phyloP scores from a whole-genome alignment of 306 rosid genomes.

The Prunus davidiana region DNA sequence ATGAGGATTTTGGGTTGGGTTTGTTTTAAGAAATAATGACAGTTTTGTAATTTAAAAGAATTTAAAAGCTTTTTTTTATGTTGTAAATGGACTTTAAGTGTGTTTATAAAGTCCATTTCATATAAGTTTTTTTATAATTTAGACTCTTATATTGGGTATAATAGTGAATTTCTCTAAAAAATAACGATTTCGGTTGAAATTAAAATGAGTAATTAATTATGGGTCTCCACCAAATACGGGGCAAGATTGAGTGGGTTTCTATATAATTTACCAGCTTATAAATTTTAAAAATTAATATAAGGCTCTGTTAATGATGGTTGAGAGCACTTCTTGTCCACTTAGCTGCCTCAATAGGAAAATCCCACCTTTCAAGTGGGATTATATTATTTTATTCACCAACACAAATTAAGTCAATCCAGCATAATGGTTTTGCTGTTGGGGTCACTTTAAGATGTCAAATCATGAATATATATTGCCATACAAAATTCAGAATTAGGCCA shows the following conservation, averaged over 20 bases:
- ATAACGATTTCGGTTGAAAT: background rate
- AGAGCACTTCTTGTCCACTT: slow-evolving; percentile 19
- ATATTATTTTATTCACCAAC: background rate
- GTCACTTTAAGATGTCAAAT: slow-evolving; percentile 26
- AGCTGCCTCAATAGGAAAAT: slow-evolving; percentile 34
- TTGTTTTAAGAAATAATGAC: no score
- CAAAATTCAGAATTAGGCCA: background rate
- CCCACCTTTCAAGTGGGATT: slow-evolving; percentile 44
- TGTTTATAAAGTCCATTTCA: no score
- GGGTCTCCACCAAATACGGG: slow-evolving; percentile 13
- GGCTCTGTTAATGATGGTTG: slow-evolving; percentile 14
- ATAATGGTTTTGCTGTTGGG: slow-evolving; percentile 20
- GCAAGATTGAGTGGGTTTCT: slow-evolving; percentile 24
- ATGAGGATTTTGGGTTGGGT: no score
- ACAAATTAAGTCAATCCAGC: slow-evolving; percentile 16
- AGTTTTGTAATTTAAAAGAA: no score
- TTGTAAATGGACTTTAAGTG: no score
- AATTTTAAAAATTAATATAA: background rate
- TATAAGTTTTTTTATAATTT: no score
- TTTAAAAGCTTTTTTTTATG: no score
- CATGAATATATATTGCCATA: background rate
- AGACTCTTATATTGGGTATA: fast-evolving
- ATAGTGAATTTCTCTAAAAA: no score
- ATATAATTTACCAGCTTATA: slow-evolving; percentile 21
- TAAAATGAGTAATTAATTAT: background rate